Evolutionary conservation across 2,329 filamentous ascomycete species (phyloP).

Genomic region (Fusarium chuoi): DNA sequence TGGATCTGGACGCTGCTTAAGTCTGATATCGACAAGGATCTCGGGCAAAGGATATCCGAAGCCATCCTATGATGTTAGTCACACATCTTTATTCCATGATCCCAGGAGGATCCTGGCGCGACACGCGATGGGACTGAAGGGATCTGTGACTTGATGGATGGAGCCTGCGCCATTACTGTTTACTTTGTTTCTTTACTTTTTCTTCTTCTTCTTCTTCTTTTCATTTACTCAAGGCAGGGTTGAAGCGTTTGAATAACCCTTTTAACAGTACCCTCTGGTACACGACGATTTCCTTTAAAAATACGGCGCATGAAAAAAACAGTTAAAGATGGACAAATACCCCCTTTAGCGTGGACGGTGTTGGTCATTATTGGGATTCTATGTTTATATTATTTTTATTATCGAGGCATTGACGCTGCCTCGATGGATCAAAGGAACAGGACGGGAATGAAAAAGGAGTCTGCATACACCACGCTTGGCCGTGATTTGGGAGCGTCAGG

Average conservation of each 20-base stretch:
- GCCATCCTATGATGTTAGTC: conserved; percentile 9
- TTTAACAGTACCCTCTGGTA: conserved; percentile 33
- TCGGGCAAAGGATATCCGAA: conserved; percentile 6
- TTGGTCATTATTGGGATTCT: conserved; percentile 40
- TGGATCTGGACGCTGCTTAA: conserved; percentile 10
- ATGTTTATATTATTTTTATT: conserved; percentile 29
- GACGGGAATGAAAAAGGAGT: conserved; percentile 43
- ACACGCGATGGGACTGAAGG: conserved; percentile 29
- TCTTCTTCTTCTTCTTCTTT: conserved; percentile 11
- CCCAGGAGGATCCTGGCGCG: conserved; percentile 37
- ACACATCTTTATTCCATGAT: conserved; percentile 29
- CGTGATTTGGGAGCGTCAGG: conserved; percentile 39
- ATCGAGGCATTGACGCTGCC: conserved; percentile 20
- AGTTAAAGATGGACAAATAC: conserved; percentile 48
- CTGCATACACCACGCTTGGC: conserved; percentile 43
- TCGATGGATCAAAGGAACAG: conserved; percentile 26
- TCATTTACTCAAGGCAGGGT: conserved; percentile 18
- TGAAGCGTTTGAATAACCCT: conserved; percentile 38
- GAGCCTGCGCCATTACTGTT: conserved; percentile 17
- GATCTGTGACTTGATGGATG: conserved; percentile 33
- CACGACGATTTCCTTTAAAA: conserved; percentile 39
- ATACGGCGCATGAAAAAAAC: conserved; percentile 47
- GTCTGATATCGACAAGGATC: conserved; percentile 29
- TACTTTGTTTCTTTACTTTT: conserved; percentile 1
- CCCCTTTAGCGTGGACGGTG: conserved; percentile 44